Conservation (phyloP, 306 rosid species). For the Vigna radiata region DNA sequence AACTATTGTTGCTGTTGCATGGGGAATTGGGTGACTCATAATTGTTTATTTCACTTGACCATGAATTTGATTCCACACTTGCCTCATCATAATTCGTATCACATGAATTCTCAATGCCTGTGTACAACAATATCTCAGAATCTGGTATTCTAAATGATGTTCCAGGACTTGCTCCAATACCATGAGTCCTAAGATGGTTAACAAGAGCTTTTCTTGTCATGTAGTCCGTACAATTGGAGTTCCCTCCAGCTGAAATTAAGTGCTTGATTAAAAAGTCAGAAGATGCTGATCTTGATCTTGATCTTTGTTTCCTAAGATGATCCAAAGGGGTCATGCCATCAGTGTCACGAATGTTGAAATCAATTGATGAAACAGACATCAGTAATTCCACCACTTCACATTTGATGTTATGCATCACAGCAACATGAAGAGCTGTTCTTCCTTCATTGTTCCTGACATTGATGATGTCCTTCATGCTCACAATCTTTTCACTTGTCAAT, state of each 20-base stretch:
- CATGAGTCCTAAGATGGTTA: slow-evolving; percentile 71
- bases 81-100: slow-evolving; percentile 56
- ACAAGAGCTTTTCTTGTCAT: slow-evolving; percentile 58
- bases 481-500: slow-evolving; percentile 50
- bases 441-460: slow-evolving; percentile 81
- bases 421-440: slow-evolving; percentile 84
- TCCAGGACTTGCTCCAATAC: slow-evolving; percentile 80
- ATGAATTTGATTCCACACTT: slow-evolving; percentile 54
- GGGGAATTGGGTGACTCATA: slow-evolving; percentile 54
- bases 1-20: slow-evolving; percentile 52
- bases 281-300: slow-evolving; percentile 62
- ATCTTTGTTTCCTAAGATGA: slow-evolving; percentile 58
- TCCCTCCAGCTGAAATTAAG: slow-evolving; percentile 80
- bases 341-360: slow-evolving; percentile 68
- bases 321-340: slow-evolving; percentile 87
- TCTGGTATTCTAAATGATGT: slow-evolving; percentile 88
- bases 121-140: slow-evolving; percentile 81
- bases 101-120: slow-evolving; percentile 63
- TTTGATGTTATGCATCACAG: slow-evolving; percentile 64
- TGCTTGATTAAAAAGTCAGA: slow-evolving; percentile 77
- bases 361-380: slow-evolving; percentile 69
- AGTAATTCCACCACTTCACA: slow-evolving; percentile 76
- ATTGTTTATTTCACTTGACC: slow-evolving; percentile 55
- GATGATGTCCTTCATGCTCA: slow-evolving; percentile 60
- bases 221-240: slow-evolving; percentile 54